Percentiles rank a stretch among this genome's conserved stretches.
phyloP scores from a whole-genome alignment of 2,329 filamentous ascomycete genomes.

The Tolypocladium pustulatum region DNA sequence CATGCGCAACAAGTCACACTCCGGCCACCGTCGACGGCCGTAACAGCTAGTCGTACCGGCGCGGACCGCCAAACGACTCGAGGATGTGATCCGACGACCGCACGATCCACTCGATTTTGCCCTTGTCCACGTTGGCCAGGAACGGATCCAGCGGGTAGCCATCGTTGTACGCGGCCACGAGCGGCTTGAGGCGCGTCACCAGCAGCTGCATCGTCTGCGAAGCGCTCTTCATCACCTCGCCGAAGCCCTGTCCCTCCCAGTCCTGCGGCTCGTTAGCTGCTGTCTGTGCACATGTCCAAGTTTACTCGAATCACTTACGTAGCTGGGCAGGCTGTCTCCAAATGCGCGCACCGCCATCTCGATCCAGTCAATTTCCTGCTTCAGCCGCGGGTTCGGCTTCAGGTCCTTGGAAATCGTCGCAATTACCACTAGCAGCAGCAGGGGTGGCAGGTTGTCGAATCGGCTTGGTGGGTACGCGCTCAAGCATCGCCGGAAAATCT shows the following conservation, averaged over 20 bases:
- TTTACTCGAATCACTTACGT: conserved; percentile 33
- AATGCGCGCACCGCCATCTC: conserved; percentile 49
- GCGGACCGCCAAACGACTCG: conserved; percentile 16
- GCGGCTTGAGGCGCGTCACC: conserved; percentile 21
- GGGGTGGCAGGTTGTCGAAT: conserved; percentile 46
- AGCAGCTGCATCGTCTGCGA: conserved; percentile 28
- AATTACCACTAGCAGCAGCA: conserved; percentile 54
- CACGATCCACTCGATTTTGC: conserved; percentile 29
- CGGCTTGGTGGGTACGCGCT: conserved; percentile 25
- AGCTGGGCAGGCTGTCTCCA: conserved; percentile 32
- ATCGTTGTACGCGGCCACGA: conserved; percentile 22
- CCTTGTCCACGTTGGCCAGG: conserved; percentile 24
- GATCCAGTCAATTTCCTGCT: conserved; percentile 49
- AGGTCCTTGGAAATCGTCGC: conserved; percentile 53
- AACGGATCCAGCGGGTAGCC: conserved; percentile 28
- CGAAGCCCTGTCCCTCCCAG: conserved; percentile 24
- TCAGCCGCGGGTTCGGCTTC: conserved; percentile 37
- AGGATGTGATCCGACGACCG: conserved; percentile 24
- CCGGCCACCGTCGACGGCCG: background rate
- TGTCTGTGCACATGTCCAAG: background rate
- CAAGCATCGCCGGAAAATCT: conserved; percentile 45
- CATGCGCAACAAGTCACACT: background rate
- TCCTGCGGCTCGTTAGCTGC: conserved; percentile 18
- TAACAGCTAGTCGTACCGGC: conserved; percentile 16
- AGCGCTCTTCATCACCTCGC: conserved; percentile 26